Evolutionary conservation across 805 yeast genomes (phyloP), one percentile per base, ranked within the genome.

Genomic region (Candida yuanshanica): DNA sequence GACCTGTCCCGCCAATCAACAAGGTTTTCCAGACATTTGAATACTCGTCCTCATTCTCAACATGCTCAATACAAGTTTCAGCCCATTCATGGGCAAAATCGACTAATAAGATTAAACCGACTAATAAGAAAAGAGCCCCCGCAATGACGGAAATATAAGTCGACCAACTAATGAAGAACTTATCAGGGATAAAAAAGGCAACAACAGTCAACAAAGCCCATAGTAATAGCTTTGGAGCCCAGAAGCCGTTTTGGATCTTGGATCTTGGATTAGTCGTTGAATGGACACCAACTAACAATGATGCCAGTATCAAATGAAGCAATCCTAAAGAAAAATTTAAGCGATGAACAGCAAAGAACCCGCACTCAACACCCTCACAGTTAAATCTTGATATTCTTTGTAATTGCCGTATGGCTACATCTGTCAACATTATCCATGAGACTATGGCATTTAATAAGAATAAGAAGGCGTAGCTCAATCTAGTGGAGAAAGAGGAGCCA

Each of bases 41-140:
- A 38, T 63, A 52, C 41, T 77, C 79, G 35, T 79, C 84, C 43
- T 84, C 91, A 53, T 81, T 79, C 58, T 93, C 98, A 33, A 93
- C 87, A 53, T 88, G 85, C 49, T 83, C 89, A 40, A 93, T 73
- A 61, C 99, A 93, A 7, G 84, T 85, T 55, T 93, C 99, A 0
- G 98, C 97, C 96, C 97, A 93, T 51, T 91, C 91, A 63, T 93
- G 98, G 4, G 99, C 98, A 70, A 88, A 93, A 62, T 93, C 99
- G 24, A 93, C 97, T 37, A 93, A 68, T 37, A 93, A 69, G 12
- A 95, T 83, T 43, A 93, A 72, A 1, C 99, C 99, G 46, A 93
- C 86, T 13, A 93, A 80, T 27, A 91, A 75, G 64, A 93, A 93
- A 5, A 89, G 56, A 3, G 91, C 83, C 34, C 96, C 87, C 52